These are phyloP conservation scores for Trametes cubensis DNA, from an alignment of 768 basidiomycete species.

Conservation along the genomic window DNA sequence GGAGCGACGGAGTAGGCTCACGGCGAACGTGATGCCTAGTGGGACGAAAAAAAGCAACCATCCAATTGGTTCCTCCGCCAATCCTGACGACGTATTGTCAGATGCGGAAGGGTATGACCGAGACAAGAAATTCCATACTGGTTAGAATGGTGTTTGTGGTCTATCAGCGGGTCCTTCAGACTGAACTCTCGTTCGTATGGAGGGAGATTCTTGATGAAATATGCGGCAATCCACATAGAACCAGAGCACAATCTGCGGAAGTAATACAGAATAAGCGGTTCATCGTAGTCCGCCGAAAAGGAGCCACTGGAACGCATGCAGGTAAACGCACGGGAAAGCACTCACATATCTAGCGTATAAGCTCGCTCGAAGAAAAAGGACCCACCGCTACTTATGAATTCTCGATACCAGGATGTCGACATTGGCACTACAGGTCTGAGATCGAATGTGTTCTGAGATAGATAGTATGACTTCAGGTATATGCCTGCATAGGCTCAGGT, in stretches of 20 bases:
- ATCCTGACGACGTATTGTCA: constrained; percentile 41
- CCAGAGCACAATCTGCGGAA: constrained; percentile 30
- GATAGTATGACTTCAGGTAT: too few relatives aligned
- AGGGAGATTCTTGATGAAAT: constrained; percentile 38
- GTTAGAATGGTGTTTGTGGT: constrained; percentile 49
- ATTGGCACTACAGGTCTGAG: too few relatives aligned
- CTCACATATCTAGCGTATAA: neutral
- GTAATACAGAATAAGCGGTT: neutral
- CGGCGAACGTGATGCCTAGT: constrained; percentile 39
- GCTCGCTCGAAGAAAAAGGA: neutral
- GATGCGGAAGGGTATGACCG: neutral
- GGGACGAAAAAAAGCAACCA: constrained; percentile 53
- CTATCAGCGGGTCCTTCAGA: constrained; percentile 54
- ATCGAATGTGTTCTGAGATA: too few relatives aligned
- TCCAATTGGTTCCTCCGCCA: constrained; percentile 47
- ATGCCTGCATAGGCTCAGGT: too few relatives aligned
- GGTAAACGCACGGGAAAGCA: neutral
- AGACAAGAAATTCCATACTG: constrained; percentile 40
- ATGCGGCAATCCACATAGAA: constrained; percentile 44
- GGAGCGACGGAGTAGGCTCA: constrained; percentile 47
- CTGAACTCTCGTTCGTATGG: constrained; percentile 53
- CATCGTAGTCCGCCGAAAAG: too few relatives aligned
- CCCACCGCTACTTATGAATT: neutral
- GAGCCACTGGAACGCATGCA: too few relatives aligned
- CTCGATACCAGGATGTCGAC: too few relatives aligned